Evolutionary conservation across 257 asterid species (phyloP).

Genomic region (Eustoma russellianum): DNA sequence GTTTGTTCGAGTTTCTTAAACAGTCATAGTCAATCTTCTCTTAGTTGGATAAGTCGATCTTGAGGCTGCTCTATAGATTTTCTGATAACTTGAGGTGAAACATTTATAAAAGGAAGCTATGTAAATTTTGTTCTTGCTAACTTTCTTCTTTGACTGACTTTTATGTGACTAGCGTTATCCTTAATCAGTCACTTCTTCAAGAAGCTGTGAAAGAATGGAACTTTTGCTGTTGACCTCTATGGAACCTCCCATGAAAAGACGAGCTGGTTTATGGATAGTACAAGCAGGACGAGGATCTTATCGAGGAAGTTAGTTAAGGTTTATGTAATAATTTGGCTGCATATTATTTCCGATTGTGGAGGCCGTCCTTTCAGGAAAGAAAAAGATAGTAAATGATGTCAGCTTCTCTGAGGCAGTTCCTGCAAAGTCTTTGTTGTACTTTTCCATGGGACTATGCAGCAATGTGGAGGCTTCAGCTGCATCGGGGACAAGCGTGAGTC

Average conservation of each 20-base stretch:
- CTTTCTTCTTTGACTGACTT: conserved; percentile 14
- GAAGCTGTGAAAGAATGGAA: conserved; percentile 41
- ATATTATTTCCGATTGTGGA: conserved; percentile 22
- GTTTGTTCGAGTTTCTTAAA: conserved; percentile 5
- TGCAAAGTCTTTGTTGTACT: conserved; percentile 63
- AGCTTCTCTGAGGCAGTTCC: conserved; percentile 60
- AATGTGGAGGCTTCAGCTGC: conserved; percentile 75
- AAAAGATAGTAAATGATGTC: conserved; percentile 43
- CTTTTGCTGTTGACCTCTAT: conserved; percentile 37
- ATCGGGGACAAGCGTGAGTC: conserved; percentile 50
- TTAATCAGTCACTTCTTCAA: conserved; percentile 12
- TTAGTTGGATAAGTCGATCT: background rate
- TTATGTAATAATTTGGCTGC: conserved; percentile 22
- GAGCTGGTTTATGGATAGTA: conserved; percentile 73
- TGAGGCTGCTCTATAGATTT: conserved; percentile 1
- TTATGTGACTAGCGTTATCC: conserved; percentile 9
- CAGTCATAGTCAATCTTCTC: background rate
- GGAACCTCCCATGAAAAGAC: conserved; percentile 89
- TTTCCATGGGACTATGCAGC: conserved; percentile 93
- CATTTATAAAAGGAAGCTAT: background rate
- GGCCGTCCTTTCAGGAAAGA: conserved; percentile 21
- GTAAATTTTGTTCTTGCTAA: conserved; percentile 11
- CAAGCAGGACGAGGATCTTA: conserved; percentile 98
- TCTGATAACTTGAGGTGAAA: conserved; percentile 2
- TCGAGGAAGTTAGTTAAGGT: conserved; percentile 63